phyloP scores from a whole-genome alignment of 2,329 filamentous ascomycete genomes.

The Diaporthe citrichinensis region DNA sequence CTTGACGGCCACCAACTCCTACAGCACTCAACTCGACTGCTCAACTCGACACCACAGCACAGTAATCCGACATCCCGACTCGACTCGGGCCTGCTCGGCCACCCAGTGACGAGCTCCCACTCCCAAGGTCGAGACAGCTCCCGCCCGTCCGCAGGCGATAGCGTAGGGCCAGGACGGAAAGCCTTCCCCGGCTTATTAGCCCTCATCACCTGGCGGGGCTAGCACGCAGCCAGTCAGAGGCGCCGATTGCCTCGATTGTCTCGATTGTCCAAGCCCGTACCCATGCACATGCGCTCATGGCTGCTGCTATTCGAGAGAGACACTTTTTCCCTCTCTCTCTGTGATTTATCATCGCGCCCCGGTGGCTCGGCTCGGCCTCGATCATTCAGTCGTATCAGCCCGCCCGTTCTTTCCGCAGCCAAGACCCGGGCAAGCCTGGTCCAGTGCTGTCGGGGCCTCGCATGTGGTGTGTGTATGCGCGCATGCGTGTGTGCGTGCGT shows the following conservation, averaged over 20 bases:
- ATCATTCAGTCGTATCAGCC: not conserved
- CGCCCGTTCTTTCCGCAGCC: conserved; percentile 2
- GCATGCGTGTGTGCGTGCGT: not conserved
- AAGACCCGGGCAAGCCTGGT: conserved; percentile 4
- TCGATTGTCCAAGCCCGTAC: conserved; percentile 17
- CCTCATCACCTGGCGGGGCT: conserved; percentile 23
- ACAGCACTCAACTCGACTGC: not conserved
- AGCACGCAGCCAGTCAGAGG: conserved; percentile 26
- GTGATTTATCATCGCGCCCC: conserved; percentile 19
- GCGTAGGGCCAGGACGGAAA: conserved; percentile 33
- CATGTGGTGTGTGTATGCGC: not conserved
- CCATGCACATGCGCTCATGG: not conserved
- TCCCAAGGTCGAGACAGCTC: conserved; percentile 20
- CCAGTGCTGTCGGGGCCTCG: conserved; percentile 6
- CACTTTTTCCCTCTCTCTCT: not conserved
- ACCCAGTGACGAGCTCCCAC: conserved; percentile 3
- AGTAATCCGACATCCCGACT: conserved; percentile 1
- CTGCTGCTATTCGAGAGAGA: not conserved
- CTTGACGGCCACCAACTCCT: not conserved
- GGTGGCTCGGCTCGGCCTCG: conserved; percentile 12
- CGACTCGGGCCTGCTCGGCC: conserved; percentile 21
- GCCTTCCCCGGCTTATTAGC: conserved; percentile 31
- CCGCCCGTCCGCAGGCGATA: conserved; percentile 27
- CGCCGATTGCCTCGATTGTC: conserved; percentile 10
- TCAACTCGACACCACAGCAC: not conserved